phyloP scores from a whole-genome alignment of 2,329 filamentous ascomycete species.

The Clarireedia homoeocarpa region DNA sequence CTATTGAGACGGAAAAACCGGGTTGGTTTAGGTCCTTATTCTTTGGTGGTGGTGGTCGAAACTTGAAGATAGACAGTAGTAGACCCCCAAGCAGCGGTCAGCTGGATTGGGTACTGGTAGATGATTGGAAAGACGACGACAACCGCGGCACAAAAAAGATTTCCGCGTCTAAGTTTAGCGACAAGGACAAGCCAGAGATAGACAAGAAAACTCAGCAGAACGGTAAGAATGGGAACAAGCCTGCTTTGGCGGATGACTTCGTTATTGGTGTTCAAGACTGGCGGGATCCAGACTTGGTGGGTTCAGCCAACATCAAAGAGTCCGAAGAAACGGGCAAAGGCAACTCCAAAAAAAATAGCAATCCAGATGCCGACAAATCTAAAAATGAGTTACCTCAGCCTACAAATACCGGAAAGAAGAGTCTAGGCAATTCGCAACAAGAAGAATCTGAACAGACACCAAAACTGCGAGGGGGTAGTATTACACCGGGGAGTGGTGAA shows the following conservation, averaged over 20 bases:
- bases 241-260: conserved; percentile 52
- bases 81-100: conserved; percentile 66
- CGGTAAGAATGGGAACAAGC: conserved; percentile 12
- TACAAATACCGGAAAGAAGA: conserved; percentile 22
- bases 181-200: conserved; percentile 28
- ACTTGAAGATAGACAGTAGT: conserved; percentile 41
- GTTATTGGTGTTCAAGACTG: conserved; percentile 82
- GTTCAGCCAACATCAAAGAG: conserved; percentile 19
- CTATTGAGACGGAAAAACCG: conserved; percentile 16
- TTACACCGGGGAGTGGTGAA: conserved; percentile 65
- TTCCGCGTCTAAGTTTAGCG: conserved; percentile 36
- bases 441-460: conserved; percentile 28
- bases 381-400: conserved; percentile 14
- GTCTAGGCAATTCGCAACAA: conserved; percentile 21
- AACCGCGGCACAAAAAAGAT: conserved; percentile 28
- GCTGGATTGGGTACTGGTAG: conserved; percentile 63
- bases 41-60: conserved; percentile 29
- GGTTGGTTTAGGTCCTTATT: conserved; percentile 42
- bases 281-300: conserved; percentile 69
- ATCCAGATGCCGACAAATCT: conserved; percentile 21
- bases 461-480: conserved; percentile 53
- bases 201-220: conserved; percentile 22
- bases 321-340: conserved; percentile 27
- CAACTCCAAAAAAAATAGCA: conserved; percentile 22
- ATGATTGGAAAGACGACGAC: conserved; percentile 55